phyloP scores from a whole-genome alignment of 2,329 filamentous ascomycete genomes.

The Aureobasidium sp. region DNA sequence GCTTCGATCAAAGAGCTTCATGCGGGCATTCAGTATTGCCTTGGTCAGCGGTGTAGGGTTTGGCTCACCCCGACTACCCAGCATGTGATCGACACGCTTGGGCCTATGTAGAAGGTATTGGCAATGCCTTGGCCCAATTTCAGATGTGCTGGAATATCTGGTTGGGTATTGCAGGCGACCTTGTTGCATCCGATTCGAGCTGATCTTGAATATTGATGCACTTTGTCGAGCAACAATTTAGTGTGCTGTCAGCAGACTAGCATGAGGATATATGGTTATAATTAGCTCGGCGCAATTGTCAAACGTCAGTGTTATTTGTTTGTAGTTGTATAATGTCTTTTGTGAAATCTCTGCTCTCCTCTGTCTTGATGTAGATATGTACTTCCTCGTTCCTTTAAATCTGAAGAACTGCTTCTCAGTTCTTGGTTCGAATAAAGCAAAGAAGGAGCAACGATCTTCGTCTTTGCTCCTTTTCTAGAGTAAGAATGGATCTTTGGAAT shows the following conservation, averaged over 20 bases:
- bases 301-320: neutral
- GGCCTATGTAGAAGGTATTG: neutral
- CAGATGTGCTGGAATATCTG: neutral
- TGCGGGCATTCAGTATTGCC: neutral
- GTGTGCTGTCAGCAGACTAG: neutral
- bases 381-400: too few species aligned
- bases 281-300: neutral
- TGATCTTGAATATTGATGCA: neutral
- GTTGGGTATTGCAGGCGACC: neutral
- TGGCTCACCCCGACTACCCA: neutral
- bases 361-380: too few species aligned
- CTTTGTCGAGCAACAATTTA: neutral
- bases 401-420: too few species aligned
- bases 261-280: neutral
- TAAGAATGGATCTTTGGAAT: too few species aligned
- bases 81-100: neutral
- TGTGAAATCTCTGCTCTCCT: too few species aligned
- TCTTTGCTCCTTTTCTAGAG: too few species aligned
- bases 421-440: too few species aligned
- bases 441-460: too few species aligned
- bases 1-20: neutral
- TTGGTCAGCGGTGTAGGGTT: neutral
- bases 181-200: neutral
- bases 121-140: neutral
- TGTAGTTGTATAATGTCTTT: too few species aligned